phyloP scores from a whole-genome alignment of 1,284 basidiomycete genomes.

The Cystobasidium sp. region DNA sequence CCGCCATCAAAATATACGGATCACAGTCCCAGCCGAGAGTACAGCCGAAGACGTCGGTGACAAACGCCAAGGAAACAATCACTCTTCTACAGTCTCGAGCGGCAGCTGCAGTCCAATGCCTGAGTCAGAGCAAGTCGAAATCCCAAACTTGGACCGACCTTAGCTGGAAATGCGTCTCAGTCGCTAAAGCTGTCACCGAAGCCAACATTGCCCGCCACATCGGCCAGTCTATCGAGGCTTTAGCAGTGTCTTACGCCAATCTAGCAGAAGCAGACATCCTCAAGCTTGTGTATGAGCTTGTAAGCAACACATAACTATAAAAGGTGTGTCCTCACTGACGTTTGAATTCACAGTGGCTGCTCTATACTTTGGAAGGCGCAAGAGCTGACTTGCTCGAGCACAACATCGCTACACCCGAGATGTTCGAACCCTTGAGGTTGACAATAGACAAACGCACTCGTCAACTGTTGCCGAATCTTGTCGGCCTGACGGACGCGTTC shows the following conservation, averaged over 20 bases:
- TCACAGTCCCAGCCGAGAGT: slow-evolving; percentile 7
- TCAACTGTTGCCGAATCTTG: slow-evolving; percentile 68
- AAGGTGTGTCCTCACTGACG: neutral
- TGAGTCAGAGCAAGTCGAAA: slow-evolving; percentile 57
- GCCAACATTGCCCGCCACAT: neutral
- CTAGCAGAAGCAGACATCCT: neutral
- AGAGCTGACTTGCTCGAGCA: slow-evolving; percentile 67
- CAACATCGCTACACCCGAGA: slow-evolving; percentile 58
- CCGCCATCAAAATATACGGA: slow-evolving; percentile 67
- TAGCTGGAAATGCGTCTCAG: slow-evolving; percentile 61
- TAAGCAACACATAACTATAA: neutral
- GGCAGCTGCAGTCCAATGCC: slow-evolving; percentile 64
- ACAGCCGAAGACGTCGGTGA: neutral
- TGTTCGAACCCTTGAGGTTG: slow-evolving; percentile 64
- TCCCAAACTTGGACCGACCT: slow-evolving; percentile 52
- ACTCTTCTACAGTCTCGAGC: slow-evolving; percentile 68
- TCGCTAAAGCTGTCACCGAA: slow-evolving; percentile 69
- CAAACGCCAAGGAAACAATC: neutral
- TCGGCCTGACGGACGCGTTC: slow-evolving; percentile 74
- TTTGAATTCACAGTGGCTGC: slow-evolving; percentile 63
- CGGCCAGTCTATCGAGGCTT: neutral
- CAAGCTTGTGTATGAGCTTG: neutral
- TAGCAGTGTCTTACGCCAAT: neutral
- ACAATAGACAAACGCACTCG: slow-evolving; percentile 64
- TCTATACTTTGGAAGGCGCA: slow-evolving; percentile 65